Evolutionary conservation across 148 eudicot genomes (phyloP), one percentile per base, ranked within the genome.

Genomic region (Amaranthus palmeri): DNA sequence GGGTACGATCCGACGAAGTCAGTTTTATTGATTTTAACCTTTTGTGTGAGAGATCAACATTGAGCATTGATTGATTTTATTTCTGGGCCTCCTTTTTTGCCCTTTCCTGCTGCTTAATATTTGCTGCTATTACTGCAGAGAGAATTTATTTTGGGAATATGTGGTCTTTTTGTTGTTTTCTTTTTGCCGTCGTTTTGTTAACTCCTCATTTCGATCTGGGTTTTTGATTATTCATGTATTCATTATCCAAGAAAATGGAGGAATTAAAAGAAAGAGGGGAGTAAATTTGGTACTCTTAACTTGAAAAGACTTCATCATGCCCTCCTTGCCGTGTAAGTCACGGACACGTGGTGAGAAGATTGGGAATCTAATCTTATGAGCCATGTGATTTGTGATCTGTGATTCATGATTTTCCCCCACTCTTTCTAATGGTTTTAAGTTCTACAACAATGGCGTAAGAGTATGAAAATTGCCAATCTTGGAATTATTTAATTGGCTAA

Each of bases 281-380:
- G 40, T n/a, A 10, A 9, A 18, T 36, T n/a, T 18, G 36, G 56
- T 67, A 67, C 56, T n/a, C 43, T 25, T 25, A 25, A 25, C 36
- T 25, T 25, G 41, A 48, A 2, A 69, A 70, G 64, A 43, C 52
- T 56, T 40, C 10, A 57, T 58, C 61, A 77, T 65, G 62, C 43
- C 6, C 58, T 9, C 61, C 80, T 73, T 85, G 81, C 76, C 81
- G 83, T 77, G 79, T 79, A 79, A 81, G 85, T 70, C 61, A 85
- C 80, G 82, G 81, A 80, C 81, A 79, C 82, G 78, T 79, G 85
- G 66, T 74, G 59, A 48, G 42, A 12, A 15, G 74, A 72, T 64
- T 40, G 75, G 70, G 69, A 74, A 77, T 62, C 75, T 75, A 72
- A 73, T 72, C 75, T 15, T 70, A 73, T 49, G 36, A 25, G 15